Evolutionary conservation across 495 filamentous ascomycete species (phyloP).

Genomic region (Neurospora sp.): DNA sequence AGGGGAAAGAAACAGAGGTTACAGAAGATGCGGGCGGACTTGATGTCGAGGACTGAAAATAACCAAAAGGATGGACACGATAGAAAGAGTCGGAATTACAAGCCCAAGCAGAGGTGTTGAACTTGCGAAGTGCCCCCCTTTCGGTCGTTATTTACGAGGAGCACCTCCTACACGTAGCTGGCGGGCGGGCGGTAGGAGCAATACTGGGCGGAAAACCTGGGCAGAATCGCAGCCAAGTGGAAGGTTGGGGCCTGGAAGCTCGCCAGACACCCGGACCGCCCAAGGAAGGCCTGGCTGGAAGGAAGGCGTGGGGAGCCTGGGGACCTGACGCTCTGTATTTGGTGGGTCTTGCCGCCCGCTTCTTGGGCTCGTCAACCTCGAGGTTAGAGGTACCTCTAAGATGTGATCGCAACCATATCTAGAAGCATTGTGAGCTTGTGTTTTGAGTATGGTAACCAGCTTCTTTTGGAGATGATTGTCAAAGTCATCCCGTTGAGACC

Average conservation of each 20-base stretch:
- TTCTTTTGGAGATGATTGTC: background rate
- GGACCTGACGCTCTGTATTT: background rate
- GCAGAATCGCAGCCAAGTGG: background rate
- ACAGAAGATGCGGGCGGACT: background rate
- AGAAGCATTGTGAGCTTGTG: background rate
- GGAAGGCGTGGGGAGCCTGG: background rate
- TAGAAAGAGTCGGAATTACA: background rate
- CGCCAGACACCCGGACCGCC: background rate
- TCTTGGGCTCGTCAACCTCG: background rate
- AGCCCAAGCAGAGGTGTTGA: background rate
- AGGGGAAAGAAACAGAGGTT: background rate
- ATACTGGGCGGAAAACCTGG: background rate
- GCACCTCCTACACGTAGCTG: background rate
- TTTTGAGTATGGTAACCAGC: background rate
- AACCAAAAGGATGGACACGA: conserved; percentile 1
- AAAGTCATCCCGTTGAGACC: background rate
- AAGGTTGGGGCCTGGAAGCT: background rate
- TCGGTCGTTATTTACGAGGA: background rate
- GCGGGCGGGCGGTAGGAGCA: background rate
- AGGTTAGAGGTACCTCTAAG: background rate
- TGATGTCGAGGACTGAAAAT: background rate
- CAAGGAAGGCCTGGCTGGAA: background rate
- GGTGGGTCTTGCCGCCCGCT: background rate
- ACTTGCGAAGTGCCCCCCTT: background rate
- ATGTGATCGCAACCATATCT: background rate